Conservation (phyloP, 805 yeast genomes). For the Monosporozyma yasuniensis region DNA sequence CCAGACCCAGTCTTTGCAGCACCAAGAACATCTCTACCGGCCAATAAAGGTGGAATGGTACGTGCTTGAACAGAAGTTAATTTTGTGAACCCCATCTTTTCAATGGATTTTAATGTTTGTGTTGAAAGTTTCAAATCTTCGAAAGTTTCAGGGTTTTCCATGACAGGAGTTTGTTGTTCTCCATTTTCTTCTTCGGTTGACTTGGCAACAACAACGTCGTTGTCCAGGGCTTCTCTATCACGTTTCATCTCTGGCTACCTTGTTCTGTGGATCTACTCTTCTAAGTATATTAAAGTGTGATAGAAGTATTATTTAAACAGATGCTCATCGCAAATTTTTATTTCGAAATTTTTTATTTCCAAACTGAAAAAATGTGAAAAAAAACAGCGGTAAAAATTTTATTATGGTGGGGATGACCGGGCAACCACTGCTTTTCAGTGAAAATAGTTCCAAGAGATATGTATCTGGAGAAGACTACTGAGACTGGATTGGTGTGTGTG, state of each 20-base stretch:
- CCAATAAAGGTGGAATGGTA: slow-evolving; percentile 91
- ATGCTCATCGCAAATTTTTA: neutral
- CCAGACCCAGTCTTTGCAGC: slow-evolving; percentile 99
- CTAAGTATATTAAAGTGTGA: too few species aligned
- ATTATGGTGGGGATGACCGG: too few species aligned
- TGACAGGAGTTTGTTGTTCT: neutral
- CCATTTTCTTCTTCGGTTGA: neutral
- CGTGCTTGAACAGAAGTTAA: slow-evolving; percentile 95
- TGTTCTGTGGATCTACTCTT: too few species aligned
- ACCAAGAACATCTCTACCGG: slow-evolving; percentile 95
- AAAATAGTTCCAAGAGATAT: too few species aligned
- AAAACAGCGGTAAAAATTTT: too few species aligned
- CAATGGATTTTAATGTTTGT: slow-evolving; percentile 74
- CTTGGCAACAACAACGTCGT: neutral
- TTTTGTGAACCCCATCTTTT: slow-evolving; percentile 78
- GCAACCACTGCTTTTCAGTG: too few species aligned
- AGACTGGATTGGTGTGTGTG: too few species aligned
- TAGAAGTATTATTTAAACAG: too few species aligned
- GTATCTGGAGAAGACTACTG: too few species aligned
- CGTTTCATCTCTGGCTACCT: slow-evolving; percentile 7
- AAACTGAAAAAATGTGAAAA: too few species aligned
- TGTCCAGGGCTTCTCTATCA: slow-evolving; percentile 11
- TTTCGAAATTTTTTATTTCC: too few species aligned
- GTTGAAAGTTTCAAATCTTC: slow-evolving; percentile 52
- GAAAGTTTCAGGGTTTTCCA: neutral